phyloP scores from a whole-genome alignment of 495 filamentous ascomycete species.

The Hypoxylon intermedium region DNA sequence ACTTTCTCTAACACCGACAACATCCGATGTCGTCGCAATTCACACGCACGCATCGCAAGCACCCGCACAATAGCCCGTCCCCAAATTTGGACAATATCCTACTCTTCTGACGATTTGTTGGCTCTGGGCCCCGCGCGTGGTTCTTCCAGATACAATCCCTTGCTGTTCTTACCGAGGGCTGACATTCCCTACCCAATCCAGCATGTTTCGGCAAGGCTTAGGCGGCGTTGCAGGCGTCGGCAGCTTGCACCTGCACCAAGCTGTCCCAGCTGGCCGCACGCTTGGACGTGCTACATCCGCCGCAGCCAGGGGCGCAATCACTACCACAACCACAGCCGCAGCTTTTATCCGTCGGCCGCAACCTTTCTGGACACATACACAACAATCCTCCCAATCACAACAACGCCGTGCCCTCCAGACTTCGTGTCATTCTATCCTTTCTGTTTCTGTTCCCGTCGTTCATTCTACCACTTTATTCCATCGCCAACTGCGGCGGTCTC shows the following conservation, averaged over 20 bases:
- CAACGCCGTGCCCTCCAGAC: slow-evolving; percentile 44
- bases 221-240: slow-evolving; percentile 25
- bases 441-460: slow-evolving; percentile 9
- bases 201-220: slow-evolving; percentile 38
- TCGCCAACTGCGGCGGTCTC: slow-evolving; percentile 21
- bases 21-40: slow-evolving; percentile 36
- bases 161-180: neutral
- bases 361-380: slow-evolving; percentile 49
- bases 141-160: neutral
- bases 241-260: slow-evolving; percentile 43
- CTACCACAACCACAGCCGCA: slow-evolving; percentile 6
- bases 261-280: slow-evolving; percentile 39
- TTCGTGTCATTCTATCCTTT: slow-evolving; percentile 14
- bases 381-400: slow-evolving; percentile 24
- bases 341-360: slow-evolving; percentile 24
- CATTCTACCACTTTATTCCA: slow-evolving; percentile 17
- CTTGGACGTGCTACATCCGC: no score
- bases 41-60: slow-evolving; percentile 25
- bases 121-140: no score
- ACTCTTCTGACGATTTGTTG: neutral
- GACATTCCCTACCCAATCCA: slow-evolving; percentile 10
- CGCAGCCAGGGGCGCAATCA: slow-evolving; percentile 19
- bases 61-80: slow-evolving; percentile 10
- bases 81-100: slow-evolving; percentile 1
- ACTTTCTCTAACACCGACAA: slow-evolving; percentile 17